Evolutionary conservation across 1,139 yeast genomes (phyloP), one percentile per base, ranked within the genome.

Genomic region (Nakaseomyces nivariensis): DNA sequence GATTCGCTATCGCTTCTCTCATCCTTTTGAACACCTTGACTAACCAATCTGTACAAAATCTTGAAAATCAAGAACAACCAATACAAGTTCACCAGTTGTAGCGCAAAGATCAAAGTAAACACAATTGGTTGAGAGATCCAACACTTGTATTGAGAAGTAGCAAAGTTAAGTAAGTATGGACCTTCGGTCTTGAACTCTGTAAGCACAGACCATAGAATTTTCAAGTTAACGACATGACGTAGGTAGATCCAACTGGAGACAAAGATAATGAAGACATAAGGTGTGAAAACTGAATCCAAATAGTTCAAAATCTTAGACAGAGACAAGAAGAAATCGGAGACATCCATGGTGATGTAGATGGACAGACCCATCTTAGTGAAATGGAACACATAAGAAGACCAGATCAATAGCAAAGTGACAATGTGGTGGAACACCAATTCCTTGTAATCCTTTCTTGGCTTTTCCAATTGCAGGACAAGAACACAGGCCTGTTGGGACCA

Each of bases 401-500:
- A 85, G 60, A 92, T 89, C 57, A 94, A 78, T 3, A 92, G 81
- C 65, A 92, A 82, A 36, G 99, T 94, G 53, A 92, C 82, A 55
- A 92, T 78, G 67, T 92, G 99, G 67, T 92, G 99, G 69, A 89
- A 81, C 25, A 90, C 89, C 55, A 92, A 77, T 69, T 92, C 98
- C 59, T 81, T 74, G 68, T 83, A 90, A 67, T 92, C 99, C 68
- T 88, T 89, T 67, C 99, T 78, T 51, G 97, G 97, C 67, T 88
- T 88, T 68, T 92, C 99, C 55, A 92, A 76, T 67, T 86, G 96
- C 57, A 94, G 73, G 50, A 82, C 70, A 54, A 92, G 73, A 29
- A 92, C 84, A 42, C 86, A 80, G 1, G 94, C 83, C 69, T 92
- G 98, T 71, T 92, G 99, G 17, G 89, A 82, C 99, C 99, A 92